Evolutionary conservation across 805 yeast species (phyloP), one percentile per base, ranked within the genome.

Genomic region (Zygoascus flipseniorum): DNA sequence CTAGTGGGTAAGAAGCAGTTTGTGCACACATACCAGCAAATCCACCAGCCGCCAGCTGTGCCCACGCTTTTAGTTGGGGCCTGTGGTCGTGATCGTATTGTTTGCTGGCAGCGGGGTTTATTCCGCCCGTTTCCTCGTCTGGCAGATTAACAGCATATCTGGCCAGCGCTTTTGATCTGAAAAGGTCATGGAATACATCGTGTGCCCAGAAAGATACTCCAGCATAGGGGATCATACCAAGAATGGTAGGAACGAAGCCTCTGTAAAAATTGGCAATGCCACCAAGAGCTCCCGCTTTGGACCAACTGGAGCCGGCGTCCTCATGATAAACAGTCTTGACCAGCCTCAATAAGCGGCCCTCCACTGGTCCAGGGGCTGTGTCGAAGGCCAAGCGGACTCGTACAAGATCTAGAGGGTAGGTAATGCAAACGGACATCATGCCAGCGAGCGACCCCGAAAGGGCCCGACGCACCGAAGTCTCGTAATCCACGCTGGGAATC

Each of bases 201-300:
- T 93, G 98, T 3, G 96, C 86, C 71, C 89, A 86, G 64, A 93
- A 93, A 2, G 97, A 87, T 2, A 92, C 97, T 10, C 99, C 99
- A 1, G 99, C 99, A 66, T 93, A 93, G 1, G 99, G 99, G 20
- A 93, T 76, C 95, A 93, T 90, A 10, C 99, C 99, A 43, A 90
- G 62, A 46, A 93, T 83, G 0, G 99, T 93, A 18, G 99, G 96
- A 8, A 86, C 79, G 69, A 92, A 93, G 1, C 99, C 99, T 54
- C 97, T 76, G 70, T 92, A 93, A 68, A 90, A 93, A 71, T 90
- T 92, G 51, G 79, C 70, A 11, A 79, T 58, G 55, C 58, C 67
- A 23, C 47, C 47, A 23, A 26, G 4, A 44, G 32, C 9, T 14
- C 26, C 26, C 26, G 6, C 5, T 14, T 13, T 18, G 13, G 44